Conservation (phyloP, 2,329 filamentous ascomycete species). For the Pyricularia sp. region DNA sequence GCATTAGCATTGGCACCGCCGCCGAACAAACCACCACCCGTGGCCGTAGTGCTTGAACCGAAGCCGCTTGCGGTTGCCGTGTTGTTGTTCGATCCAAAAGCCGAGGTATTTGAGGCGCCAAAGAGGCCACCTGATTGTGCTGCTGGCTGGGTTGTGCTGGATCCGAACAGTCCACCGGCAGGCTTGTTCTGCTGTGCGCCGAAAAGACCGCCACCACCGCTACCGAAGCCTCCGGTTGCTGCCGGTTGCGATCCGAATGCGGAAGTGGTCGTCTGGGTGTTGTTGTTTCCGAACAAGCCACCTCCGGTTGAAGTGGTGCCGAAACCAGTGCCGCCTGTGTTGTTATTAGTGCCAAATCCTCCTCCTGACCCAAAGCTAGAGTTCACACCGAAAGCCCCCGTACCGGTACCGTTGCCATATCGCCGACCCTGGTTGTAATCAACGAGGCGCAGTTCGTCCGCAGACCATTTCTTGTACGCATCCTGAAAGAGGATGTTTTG, state of each 20-base stretch:
- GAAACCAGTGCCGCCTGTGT: constrained; percentile 33
- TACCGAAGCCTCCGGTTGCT: constrained; percentile 26
- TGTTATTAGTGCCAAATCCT: constrained; percentile 35
- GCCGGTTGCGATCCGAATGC: constrained; percentile 18
- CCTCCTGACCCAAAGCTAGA: constrained; percentile 34
- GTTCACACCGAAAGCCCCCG: constrained; percentile 66
- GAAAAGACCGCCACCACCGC: constrained; percentile 29
- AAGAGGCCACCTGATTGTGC: constrained; percentile 26
- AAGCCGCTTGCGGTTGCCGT: constrained; percentile 16
- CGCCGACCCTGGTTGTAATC: constrained; percentile 85
- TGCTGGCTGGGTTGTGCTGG: constrained; percentile 22
- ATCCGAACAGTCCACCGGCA: constrained; percentile 24
- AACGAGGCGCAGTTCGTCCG: constrained; percentile 72
- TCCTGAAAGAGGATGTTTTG: constrained; percentile 74
- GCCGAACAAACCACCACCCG: constrained; percentile 22
- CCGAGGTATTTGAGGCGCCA: constrained; percentile 20
- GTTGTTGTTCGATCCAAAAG: constrained; percentile 12
- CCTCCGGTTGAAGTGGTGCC: constrained; percentile 29
- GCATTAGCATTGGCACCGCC: constrained; percentile 9
- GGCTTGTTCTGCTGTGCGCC: constrained; percentile 18
- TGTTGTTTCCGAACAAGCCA: constrained; percentile 27
- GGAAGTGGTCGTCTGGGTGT: constrained; percentile 22
- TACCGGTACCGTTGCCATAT: constrained; percentile 69
- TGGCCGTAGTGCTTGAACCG: constrained; percentile 16
- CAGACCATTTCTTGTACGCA: constrained; percentile 80